A percentile compares a stretch with the other conserved stretches of the same genome.
phyloP scores from a whole-genome alignment of 768 basidiomycete genomes.

The Podaxis sp. region DNA sequence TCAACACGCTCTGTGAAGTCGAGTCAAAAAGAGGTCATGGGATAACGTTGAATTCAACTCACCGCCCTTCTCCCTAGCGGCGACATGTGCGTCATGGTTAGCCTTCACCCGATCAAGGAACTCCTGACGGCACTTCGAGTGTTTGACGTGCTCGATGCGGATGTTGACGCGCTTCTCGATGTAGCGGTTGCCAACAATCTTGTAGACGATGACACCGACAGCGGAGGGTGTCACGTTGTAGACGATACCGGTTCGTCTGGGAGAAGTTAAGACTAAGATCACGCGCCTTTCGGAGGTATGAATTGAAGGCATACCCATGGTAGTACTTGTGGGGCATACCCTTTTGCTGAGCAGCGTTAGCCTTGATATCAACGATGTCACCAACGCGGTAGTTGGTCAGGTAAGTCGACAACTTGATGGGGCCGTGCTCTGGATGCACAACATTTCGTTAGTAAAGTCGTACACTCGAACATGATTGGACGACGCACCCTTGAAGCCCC shows the following conservation, averaged over 20 bases:
- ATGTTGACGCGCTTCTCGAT: constrained; percentile 99
- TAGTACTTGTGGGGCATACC: constrained; percentile 99
- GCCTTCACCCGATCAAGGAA: constrained; percentile 94
- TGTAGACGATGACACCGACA: constrained; percentile 97
- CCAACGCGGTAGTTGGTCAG: constrained; percentile 92
- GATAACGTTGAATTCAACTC: constrained; percentile 32
- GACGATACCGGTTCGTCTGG: constrained; percentile 93
- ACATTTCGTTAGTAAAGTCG: constrained; percentile 15
- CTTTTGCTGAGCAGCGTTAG: constrained; percentile 98
- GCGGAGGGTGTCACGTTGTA: constrained; percentile 97
- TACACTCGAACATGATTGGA: constrained; percentile 8
- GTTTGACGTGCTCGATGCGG: constrained; percentile 91
- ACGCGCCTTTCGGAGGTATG: constrained; percentile 8
- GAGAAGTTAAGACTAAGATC: not conserved
- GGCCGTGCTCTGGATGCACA: constrained; percentile 74
- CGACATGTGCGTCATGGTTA: constrained; percentile 81
- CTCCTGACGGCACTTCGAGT: constrained; percentile 97
- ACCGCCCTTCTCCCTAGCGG: constrained; percentile 91
- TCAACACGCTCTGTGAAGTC: constrained; percentile 63
- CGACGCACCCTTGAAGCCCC: constrained; percentile 90
- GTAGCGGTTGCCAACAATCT: constrained; percentile 98
- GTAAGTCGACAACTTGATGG: constrained; percentile 89
- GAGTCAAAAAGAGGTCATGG: not conserved
- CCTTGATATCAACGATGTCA: constrained; percentile 99
- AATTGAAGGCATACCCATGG: constrained; percentile 71